Percentiles rank a stretch among this genome's conserved stretches.
Conservation (phyloP, 2,329 filamentous ascomycete species). For the Fusarium sp. region DNA sequence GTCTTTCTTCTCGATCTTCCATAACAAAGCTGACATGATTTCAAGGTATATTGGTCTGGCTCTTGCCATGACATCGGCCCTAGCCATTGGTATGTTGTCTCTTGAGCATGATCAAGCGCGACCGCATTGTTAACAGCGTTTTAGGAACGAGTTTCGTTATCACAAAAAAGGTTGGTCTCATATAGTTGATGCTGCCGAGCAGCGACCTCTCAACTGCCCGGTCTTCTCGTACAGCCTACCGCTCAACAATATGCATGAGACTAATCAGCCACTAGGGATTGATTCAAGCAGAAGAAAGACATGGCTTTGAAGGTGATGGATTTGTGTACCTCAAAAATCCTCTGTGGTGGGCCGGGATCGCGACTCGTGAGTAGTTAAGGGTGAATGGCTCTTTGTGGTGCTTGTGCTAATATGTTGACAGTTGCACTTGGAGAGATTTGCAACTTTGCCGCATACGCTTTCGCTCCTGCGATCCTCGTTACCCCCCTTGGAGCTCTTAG, state of each 20-base stretch:
- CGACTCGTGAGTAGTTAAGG: slow-evolving; percentile 76
- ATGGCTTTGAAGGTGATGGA: slow-evolving; percentile 97
- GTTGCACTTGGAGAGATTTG: slow-evolving; percentile 94
- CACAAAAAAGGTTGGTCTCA: slow-evolving; percentile 84
- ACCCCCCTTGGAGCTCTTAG: slow-evolving; percentile 93
- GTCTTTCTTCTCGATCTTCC: neutral
- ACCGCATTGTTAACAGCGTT: slow-evolving; percentile 34
- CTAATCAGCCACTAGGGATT: slow-evolving; percentile 70
- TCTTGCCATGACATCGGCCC: slow-evolving; percentile 77
- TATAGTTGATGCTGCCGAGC: neutral
- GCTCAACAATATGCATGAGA: neutral
- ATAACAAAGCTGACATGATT: slow-evolving; percentile 29
- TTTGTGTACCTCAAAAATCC: slow-evolving; percentile 94
- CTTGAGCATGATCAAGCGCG: slow-evolving; percentile 2
- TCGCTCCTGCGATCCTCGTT: slow-evolving; percentile 97
- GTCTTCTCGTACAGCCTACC: neutral
- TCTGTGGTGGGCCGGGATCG: slow-evolving; percentile 97
- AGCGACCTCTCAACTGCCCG: neutral
- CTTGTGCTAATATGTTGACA: slow-evolving; percentile 52
- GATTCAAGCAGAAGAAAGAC: slow-evolving; percentile 87
- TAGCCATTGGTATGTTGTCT: slow-evolving; percentile 75
- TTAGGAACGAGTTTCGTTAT: slow-evolving; percentile 96
- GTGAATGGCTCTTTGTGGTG: neutral
- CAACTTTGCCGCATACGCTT: slow-evolving; percentile 98
- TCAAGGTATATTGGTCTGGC: slow-evolving; percentile 79